Evolutionary conservation across 192 early-diverging fungal genomes (phyloP), one percentile per base, ranked within the genome.

Genomic region (Pilaira anomala): DNA sequence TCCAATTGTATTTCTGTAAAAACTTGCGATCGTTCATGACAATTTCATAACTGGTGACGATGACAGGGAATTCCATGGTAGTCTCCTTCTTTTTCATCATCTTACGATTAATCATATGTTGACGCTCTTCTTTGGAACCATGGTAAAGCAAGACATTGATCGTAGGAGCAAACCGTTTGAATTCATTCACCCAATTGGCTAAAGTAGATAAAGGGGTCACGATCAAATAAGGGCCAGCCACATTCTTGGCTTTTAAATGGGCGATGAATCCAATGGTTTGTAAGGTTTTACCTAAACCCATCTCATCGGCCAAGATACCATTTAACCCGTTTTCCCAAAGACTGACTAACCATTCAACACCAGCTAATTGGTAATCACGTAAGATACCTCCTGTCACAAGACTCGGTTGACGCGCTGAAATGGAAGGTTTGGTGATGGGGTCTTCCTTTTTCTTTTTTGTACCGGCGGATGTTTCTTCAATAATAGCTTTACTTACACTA

Each of bases 281-380:
- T 33, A 99, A 74, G 0, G 97, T 97, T 85, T 95, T 93, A 58
- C 92, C 93, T 16, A 94, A 77, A 44, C 93, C 95, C 95, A 97
- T 95, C 59, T 96, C 93, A 75, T 97, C 97, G 7, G 92, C 95
- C 41, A 97, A 69, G 66, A 97, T 97, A 19, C 97, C 97, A 60
- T 96, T 97, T 18, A 97, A 72, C 13, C 97, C 95, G 72, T 97
- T 96, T 56, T 96, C 93, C 78, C 93, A 98, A 5, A 98, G 78
- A 67, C 85, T 91, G 48, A 92, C 88, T 63, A 98, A 74, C 97
- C 97, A 98, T 70, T 97, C 94, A 63, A 97, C 85, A 52, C 97
- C 97, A 2, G 89, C 90, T 45, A 96, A 69, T 74, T 98, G 97
- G 76, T 97, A 97, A 42, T 96, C 92, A 22, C 92, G 84, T 76